These are phyloP conservation scores for Beta lomatogona DNA, from an alignment of 179 eudicot species.

Conservation along the genomic window DNA sequence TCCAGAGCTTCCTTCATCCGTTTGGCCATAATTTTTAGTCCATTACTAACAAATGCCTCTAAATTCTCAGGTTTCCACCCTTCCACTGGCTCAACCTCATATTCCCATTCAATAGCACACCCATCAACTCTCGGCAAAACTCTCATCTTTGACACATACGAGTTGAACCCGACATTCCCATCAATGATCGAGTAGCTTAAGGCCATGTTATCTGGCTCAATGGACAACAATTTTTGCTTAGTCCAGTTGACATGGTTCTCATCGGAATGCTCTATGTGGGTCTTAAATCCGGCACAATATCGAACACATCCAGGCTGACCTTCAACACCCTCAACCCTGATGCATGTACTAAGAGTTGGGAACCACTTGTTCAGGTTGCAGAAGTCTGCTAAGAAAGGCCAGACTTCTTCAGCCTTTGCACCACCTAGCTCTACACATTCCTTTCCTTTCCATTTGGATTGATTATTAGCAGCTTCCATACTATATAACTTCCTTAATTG, in stretches of 20 bases:
- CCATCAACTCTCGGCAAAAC: conserved; percentile 19
- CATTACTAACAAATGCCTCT: conserved; percentile 26
- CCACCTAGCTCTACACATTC: conserved; percentile 22
- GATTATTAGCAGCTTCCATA: background rate
- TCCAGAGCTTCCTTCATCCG: conserved; percentile 33
- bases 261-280: conserved; percentile 23
- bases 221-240: conserved; percentile 34
- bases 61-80: conserved; percentile 25
- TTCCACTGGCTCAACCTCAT: conserved; percentile 34
- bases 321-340: conserved; percentile 26
- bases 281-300: conserved; percentile 34
- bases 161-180: conserved; percentile 34
- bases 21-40: conserved; percentile 26
- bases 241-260: conserved; percentile 15
- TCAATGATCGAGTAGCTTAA: conserved; percentile 29
- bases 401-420: conserved; percentile 22
- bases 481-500: background rate
- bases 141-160: conserved; percentile 31
- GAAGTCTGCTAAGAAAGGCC: conserved; percentile 35
- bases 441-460: conserved; percentile 29
- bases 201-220: conserved; percentile 22
- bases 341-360: conserved; percentile 25
- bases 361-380: conserved; percentile 37
- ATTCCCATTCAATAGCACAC: conserved; percentile 32
- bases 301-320: conserved; percentile 34